Base-by-base conservation (phyloP, 768 basidiomycete genomes). In the Crepidotus variabilis region DNA sequence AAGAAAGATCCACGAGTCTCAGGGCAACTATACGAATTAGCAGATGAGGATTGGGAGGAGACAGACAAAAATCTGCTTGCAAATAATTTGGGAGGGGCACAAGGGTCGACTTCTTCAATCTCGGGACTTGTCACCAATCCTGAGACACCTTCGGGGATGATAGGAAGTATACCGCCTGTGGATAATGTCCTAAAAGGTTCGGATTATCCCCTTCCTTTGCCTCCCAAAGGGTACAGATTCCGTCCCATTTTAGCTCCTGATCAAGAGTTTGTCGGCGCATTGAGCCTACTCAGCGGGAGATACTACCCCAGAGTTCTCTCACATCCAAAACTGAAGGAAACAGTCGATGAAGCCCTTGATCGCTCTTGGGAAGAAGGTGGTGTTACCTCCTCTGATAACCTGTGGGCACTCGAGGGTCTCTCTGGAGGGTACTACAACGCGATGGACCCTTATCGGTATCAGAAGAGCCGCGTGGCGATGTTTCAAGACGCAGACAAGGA, bases 1-100 rank as follows among this genome's bases (percentile, higher is more conserved):
- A 78, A 72, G 55, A 82, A 80, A 63, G 86, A 90, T 66, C 85
- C 85, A 48, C 75, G 88, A 59, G 83, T 80, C n/a, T 78, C 80
- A 57, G 91, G 91, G 21, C 81, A 82, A 79, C 68, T 92, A 51
- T 92, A 86, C 60, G 91, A 93, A 68, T 75, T 93, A 32, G 90
- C 83, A 2, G 91, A 92, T 57, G 74, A 78, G 50, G 88, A 87
- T 56, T 92, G 85, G 85, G 83, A 80, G 47, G 82, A 78, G 18
- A 43, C 39, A 11, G 39, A 43, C 3, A 62, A 48, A 21, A 9
- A 20, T 47, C 1, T 53, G 9, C 22, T 45, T 18, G 43, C 8
- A 13, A 62, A 58, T 28, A 52, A 39, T 46, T 52, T 47, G 16
- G 21, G 51, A 8, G 33, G 16, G 28, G 16, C 6, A 23, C 22